Conservation (phyloP, 176 grass and related monocot species). For the Ampelocalamus luodianensis region DNA sequence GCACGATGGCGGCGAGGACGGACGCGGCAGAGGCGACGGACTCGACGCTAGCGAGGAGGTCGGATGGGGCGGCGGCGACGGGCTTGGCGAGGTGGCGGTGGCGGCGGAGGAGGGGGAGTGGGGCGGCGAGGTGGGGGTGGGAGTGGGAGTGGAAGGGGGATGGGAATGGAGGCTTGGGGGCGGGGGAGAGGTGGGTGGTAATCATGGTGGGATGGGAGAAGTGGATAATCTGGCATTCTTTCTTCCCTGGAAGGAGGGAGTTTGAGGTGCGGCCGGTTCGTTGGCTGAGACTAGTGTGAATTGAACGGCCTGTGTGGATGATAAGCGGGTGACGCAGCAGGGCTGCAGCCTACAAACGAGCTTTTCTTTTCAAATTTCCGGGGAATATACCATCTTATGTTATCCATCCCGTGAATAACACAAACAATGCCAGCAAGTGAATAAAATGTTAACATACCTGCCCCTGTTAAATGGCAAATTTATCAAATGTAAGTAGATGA, state of each 20-base stretch:
- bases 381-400: too few species aligned
- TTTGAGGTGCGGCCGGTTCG: constrained; percentile 39
- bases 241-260: background rate
- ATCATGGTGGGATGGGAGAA: constrained; percentile 39
- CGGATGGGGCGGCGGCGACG: constrained; percentile 17
- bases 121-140: constrained; percentile 24
- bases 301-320: background rate
- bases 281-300: background rate
- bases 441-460: too few species aligned
- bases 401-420: too few species aligned
- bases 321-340: background rate
- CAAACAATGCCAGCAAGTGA: too few species aligned
- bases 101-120: constrained; percentile 11
- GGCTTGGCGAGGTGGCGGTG: constrained; percentile 36
- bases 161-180: constrained; percentile 27
- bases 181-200: constrained; percentile 35
- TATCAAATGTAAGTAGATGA: too few species aligned
- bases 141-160: background rate
- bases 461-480: too few species aligned
- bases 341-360: background rate
- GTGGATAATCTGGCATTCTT: constrained; percentile 61
- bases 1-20: constrained; percentile 84
- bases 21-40: constrained; percentile 75
- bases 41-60: constrained; percentile 58
- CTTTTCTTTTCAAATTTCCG: background rate